These are phyloP conservation scores for Aspergillus melleus DNA, from an alignment of 2,329 filamentous ascomycete genomes.

Conservation along the genomic window DNA sequence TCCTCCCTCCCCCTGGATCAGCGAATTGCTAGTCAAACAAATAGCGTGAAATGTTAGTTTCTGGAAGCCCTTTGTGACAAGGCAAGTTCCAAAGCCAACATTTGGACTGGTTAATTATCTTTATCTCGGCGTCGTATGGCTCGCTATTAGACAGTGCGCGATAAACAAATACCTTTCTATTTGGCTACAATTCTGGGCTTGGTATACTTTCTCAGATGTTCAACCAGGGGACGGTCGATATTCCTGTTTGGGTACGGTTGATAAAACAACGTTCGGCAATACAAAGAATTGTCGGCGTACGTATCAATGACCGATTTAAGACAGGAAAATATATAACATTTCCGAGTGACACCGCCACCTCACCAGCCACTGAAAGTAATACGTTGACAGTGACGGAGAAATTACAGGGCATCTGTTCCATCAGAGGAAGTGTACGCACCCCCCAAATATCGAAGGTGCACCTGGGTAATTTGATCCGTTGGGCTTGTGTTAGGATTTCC, in stretches of 20 bases:
- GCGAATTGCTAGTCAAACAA: too few relatives aligned
- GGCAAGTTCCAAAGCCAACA: too few relatives aligned
- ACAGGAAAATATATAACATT: not conserved
- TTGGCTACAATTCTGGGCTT: not conserved
- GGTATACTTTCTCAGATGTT: not conserved
- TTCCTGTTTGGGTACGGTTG: not conserved
- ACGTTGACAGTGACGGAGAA: not conserved
- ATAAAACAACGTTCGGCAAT: not conserved
- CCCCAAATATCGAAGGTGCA: not conserved
- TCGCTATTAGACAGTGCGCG: not conserved
- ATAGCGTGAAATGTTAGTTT: too few relatives aligned
- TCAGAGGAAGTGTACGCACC: not conserved
- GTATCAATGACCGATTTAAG: not conserved
- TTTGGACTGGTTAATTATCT: too few relatives aligned
- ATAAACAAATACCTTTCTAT: not conserved
- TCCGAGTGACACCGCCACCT: not conserved
- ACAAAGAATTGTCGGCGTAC: constrained; percentile 1
- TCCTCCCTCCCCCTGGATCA: too few relatives aligned
- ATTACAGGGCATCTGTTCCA: not conserved
- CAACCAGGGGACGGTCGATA: not conserved
- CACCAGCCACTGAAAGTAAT: constrained; percentile 5
- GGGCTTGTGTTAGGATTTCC: not conserved
- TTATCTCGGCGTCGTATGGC: too few relatives aligned
- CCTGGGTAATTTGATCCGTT: not conserved
- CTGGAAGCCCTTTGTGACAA: too few relatives aligned